Base-by-base conservation (phyloP, 78 protist genomes). In the Dictyostelium purpureum region DNA sequence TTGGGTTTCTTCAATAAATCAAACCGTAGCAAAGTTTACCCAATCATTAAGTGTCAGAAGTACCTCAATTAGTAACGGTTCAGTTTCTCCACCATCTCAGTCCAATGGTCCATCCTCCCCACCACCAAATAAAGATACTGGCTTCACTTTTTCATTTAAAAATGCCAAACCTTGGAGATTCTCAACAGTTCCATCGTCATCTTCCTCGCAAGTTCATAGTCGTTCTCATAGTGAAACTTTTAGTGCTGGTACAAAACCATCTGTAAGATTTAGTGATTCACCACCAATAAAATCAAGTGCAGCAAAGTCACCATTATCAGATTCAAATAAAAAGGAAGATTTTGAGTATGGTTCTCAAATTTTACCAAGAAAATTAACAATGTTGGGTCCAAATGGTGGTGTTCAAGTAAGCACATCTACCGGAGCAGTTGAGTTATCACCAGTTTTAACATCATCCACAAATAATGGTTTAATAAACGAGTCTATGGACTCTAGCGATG, bases 271-370 rank as follows among this genome's bases (percentile, higher is more conserved):
- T 65, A 37, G n/a, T 65, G 43, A 65, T 65, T 26, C 19, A 18
- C 38, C 74, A 16, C 31, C 31, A 65, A 31, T 38, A 56, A 14
- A 10, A 47, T 47, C 52, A 47, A 0, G 28, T 18, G 65, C n/a
- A 47, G 7, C 65, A 56, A 56, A 10, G 19, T 6, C 65, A 35
- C 37, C 75, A 19, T 33, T 51, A 69, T 12, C 11, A 63, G 26
- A 18, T 31, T 6, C 42, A 1, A n/a, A 49, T 49, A 4, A 40
- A 19, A 79, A 85, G 9, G 92, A 85, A 26, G 82, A 33, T 7
- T 21, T 21, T 61, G 92, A 85, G n/a, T 61, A 56, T 40, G 92
- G 83, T 7, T 85, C 92, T 1, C 83, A 82, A 40, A 82, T 85
- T 21, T n/a, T 73, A 11, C 70, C 78, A 57, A 77, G 71, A 57